These are phyloP conservation scores for Parasarocladium wereldwijsianum DNA, from an alignment of 2,329 filamentous ascomycete genomes.

Conservation along the genomic window DNA sequence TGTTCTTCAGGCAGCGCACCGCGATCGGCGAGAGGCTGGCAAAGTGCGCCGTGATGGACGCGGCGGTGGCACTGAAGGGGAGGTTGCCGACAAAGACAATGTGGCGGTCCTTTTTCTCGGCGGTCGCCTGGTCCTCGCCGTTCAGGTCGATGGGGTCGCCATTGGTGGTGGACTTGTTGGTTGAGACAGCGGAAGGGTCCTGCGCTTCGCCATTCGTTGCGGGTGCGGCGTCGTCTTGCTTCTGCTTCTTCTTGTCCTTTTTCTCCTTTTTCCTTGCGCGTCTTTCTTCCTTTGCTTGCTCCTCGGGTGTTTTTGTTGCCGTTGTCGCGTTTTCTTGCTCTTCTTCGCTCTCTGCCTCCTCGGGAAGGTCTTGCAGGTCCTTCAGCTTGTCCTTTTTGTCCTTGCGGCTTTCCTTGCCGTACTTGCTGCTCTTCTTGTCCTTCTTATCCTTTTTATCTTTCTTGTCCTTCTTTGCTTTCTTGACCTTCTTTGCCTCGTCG, in stretches of 20 bases:
- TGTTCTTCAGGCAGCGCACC: constrained; percentile 56
- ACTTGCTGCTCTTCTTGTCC: constrained; percentile 10
- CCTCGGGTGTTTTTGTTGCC: constrained; percentile 8
- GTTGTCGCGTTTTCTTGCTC: constrained; percentile 10
- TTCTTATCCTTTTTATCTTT: constrained; percentile 21
- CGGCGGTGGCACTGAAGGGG: constrained; percentile 64
- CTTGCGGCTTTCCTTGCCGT: constrained; percentile 19
- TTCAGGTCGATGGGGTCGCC: constrained; percentile 7
- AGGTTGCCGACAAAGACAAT: constrained; percentile 53
- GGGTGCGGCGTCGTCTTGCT: constrained; percentile 17
- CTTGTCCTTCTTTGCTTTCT: constrained; percentile 18
- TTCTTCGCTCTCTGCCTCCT: constrained; percentile 14
- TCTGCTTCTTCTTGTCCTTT: constrained; percentile 12
- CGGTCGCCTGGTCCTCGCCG: constrained; percentile 7
- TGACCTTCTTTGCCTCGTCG: constrained; percentile 15
- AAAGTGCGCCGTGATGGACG: constrained; percentile 62
- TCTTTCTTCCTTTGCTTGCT: constrained; percentile 15
- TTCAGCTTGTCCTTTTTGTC: constrained; percentile 26
- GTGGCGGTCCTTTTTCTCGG: constrained; percentile 14
- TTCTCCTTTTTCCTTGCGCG: constrained; percentile 14
- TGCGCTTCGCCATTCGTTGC: constrained; percentile 8
- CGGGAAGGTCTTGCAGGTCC: constrained; percentile 21
- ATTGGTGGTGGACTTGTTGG: constrained; percentile 1
- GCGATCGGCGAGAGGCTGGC: constrained; percentile 39
- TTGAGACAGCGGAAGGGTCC: constrained; percentile 1